phyloP scores from a whole-genome alignment of 352 stramenopile species.

The Globisporangium perplexum region DNA sequence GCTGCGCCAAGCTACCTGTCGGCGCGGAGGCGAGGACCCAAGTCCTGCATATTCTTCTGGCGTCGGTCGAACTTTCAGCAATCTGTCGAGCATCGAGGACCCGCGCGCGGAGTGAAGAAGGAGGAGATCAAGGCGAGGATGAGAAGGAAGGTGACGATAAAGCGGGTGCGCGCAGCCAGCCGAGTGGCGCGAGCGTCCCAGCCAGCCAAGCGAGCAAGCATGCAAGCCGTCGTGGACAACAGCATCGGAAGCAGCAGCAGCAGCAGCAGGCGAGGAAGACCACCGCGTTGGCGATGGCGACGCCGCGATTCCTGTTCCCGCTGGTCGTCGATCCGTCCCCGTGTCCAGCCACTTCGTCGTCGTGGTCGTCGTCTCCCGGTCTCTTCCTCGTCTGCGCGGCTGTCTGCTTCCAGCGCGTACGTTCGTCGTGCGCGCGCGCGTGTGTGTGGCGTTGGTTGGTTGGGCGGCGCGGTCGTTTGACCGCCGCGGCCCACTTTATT shows the following conservation, averaged over 20 bases:
- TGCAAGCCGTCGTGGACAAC: too few species aligned
- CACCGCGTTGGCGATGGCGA: neutral
- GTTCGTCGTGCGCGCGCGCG: neutral
- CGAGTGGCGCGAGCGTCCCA: neutral
- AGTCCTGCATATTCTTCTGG: constrained; percentile 9
- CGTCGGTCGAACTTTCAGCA: constrained; percentile 7
- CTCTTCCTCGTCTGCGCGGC: neutral
- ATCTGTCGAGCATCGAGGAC: constrained; percentile 6
- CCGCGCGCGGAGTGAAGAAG: neutral
- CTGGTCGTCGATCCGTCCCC: neutral
- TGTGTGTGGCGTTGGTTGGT: neutral
- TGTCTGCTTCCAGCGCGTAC: neutral
- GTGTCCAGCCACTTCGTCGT: neutral
- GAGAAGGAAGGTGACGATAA: neutral
- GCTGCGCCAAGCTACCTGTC: constrained; percentile 1
- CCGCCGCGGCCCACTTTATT: constrained; percentile 8
- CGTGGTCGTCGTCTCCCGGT: constrained; percentile 1
- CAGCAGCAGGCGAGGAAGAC: constrained; percentile 1
- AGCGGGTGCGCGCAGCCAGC: constrained; percentile 1
- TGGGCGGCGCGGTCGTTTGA: neutral
- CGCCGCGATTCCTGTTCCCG: neutral
- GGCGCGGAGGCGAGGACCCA: constrained; percentile 1
- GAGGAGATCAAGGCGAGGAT: constrained; percentile 1
- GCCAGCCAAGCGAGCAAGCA: neutral
- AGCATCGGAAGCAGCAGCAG: constrained; percentile 4